Base-by-base conservation (phyloP, 441 rosid genomes). In the Syzygium syzygioides region DNA sequence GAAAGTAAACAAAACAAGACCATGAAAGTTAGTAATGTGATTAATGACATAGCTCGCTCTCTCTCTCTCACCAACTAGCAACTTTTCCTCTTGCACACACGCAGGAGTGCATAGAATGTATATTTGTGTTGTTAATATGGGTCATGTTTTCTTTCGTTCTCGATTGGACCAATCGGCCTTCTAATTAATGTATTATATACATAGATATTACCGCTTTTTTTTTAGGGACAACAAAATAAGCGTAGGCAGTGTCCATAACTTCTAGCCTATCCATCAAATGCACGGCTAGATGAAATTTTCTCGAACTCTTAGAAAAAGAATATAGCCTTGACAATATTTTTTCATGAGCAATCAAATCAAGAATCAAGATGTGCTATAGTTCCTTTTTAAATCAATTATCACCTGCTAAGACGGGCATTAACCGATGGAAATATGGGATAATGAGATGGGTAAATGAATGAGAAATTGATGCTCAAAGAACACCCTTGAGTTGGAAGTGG, bases 311-410 rank as follows among this genome's bases (percentile, higher is more conserved):
- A 6, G 13, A 18, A 19, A 9, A 19, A 19, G 37, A 34, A 68
- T 34, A 3, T 34, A 17, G 4, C 41, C 4, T 68, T 34, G 8
- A 15, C 12, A 8, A n/a, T 66, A 32, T 18, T 66, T 55, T 2
- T 18, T 55, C 9, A 55, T 18, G 23, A 55, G 20, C 23, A 55
- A 14, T 55, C 10, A 34, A 1, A 68, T 68, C 48, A 19, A 9
- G 79, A 34, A 68, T 68, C 0, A 0, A 23, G 20, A 68, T 34
- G 7, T 15, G 0, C 26, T 7, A 9, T 68, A 17, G 18, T 17
- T 32, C 14, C 14, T 66, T 18, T 66, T 6, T 32, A 66, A 66
- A 32, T 66, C 41, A 37, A 66, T 3, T 9, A 32, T 32, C 25
- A 18, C 9, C 2, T 32, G 26, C 45, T 15, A 34, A 3, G 2